phyloP scores from a whole-genome alignment of 352 stramenopile species.

The Achlya hypogyna region DNA sequence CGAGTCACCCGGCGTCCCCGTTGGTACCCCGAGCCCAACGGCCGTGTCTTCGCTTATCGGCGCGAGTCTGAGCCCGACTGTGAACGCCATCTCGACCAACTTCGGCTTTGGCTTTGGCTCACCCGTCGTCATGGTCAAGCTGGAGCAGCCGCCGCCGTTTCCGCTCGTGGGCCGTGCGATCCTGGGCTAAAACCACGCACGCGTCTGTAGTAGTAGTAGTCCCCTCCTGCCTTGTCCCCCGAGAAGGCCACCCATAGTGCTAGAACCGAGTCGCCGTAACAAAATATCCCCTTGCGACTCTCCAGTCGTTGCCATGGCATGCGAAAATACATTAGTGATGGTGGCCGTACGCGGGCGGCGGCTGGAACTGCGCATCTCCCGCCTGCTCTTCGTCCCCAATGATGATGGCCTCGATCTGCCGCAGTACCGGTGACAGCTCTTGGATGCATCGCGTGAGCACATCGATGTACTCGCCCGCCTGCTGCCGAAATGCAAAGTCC shows the following conservation, averaged over 20 bases:
- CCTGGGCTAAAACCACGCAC: conserved; percentile 2
- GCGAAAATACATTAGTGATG: no score
- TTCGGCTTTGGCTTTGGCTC: conserved; percentile 21
- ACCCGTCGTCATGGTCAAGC: conserved; percentile 20
- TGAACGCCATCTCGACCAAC: conserved; percentile 15
- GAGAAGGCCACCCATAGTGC: background rate
- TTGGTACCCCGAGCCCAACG: background rate
- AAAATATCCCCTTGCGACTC: background rate
- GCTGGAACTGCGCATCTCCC: background rate
- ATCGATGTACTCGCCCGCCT: background rate
- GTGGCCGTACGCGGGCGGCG: no score
- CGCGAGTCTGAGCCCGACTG: conserved; percentile 12
- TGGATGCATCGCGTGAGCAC: background rate
- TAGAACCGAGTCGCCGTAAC: background rate
- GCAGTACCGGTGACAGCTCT: background rate
- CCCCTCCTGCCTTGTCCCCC: background rate
- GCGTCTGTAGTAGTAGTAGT: conserved; percentile 1
- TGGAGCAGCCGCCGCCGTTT: conserved; percentile 14
- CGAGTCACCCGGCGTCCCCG: background rate
- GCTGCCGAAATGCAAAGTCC: background rate
- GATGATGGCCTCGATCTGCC: conserved; percentile 7
- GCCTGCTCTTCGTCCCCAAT: background rate
- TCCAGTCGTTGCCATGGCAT: no score
- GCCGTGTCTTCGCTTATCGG: background rate
- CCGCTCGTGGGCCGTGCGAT: conserved; percentile 17